phyloP scores from a whole-genome alignment of 371 early-diverging fungal genomes.

The Amoeboaphelidium protococcarum region DNA sequence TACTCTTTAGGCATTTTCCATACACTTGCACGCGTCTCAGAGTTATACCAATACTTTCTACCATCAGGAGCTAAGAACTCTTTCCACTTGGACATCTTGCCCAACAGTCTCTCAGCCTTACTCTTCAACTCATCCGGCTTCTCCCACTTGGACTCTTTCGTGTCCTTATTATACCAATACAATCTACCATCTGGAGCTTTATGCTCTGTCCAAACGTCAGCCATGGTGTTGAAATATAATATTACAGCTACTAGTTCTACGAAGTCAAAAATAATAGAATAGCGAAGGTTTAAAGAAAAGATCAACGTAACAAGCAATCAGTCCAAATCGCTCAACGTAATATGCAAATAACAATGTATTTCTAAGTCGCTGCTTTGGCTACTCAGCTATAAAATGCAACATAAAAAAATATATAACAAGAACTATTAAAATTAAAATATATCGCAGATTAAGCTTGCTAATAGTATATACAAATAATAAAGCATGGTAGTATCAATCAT shows the following conservation, averaged over 20 bases:
- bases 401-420: too few relatives aligned
- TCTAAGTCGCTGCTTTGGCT: too few relatives aligned
- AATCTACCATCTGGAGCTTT: constrained; percentile 45
- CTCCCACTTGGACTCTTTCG: constrained; percentile 66
- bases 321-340: too few relatives aligned
- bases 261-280: too few relatives aligned
- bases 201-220: constrained; percentile 36
- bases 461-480: too few relatives aligned
- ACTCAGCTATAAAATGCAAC: too few relatives aligned
- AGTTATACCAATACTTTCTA: constrained; percentile 65
- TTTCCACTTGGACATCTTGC: constrained; percentile 42
- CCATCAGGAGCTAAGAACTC: constrained; percentile 52
- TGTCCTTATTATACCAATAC: constrained; percentile 57
- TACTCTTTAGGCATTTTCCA: constrained; percentile 65
- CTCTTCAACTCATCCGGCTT: constrained; percentile 76
- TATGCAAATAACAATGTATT: too few relatives aligned
- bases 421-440: too few relatives aligned
- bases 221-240: constrained; percentile 55
- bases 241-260: constrained; percentile 61
- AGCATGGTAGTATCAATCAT: too few relatives aligned
- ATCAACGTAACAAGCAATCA: too few relatives aligned
- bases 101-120: constrained; percentile 30
- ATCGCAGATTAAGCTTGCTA: too few relatives aligned
- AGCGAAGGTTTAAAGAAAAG: too few relatives aligned
- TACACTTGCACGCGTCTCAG: constrained; percentile 43